Base-by-base conservation (phyloP, 1,139 yeast species). In the Hansenula anomala region DNA sequence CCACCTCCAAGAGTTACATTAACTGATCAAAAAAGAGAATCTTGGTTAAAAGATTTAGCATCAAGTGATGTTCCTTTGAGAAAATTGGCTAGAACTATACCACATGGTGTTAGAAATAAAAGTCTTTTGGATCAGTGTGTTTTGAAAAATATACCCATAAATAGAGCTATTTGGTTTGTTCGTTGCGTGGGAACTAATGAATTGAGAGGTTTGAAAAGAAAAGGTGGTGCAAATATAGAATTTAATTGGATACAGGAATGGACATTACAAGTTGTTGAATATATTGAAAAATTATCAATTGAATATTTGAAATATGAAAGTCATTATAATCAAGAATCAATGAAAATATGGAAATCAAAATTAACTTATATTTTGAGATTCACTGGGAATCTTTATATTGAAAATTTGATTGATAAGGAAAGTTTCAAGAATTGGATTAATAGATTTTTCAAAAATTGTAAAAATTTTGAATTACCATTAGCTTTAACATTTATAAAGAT, bases 1-100 rank as follows among this genome's bases (percentile, higher is more conserved):
- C 85, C 85, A 20, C 96, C 95, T 0, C 90, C 92, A 11, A 67
- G 96, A 46, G 95, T 90, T 16, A 90, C 97, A 0, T 64, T 90
- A 26, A 89, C 97, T 0, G 95, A 90, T 41, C 83, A 82, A 55
- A 85, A 86, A 56, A 73, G 82, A 45, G 96, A 88, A 47, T 69
- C 79, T 2, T 90, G 98, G 98, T 64, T 90, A 36, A 72, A 73
- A 39, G 95, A 88, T 54, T 66, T 90, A 39, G 86, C 94, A 2
- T 73, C 84, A 40, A 75, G 82, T 0, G 61, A 67, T 15, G 70
- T 83, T 0, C 86, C 96, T 0, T 63, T 90, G 36, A 67, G 74
- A 37, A 76, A 75, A 42, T 71, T 90, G 3, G 75, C 94, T 1
- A 73, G 83, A 39, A 85, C 89, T 27, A 75, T 90, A n/a, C 97